Base-by-base conservation (phyloP, 768 basidiomycete species). In the Podaxis sp. region DNA sequence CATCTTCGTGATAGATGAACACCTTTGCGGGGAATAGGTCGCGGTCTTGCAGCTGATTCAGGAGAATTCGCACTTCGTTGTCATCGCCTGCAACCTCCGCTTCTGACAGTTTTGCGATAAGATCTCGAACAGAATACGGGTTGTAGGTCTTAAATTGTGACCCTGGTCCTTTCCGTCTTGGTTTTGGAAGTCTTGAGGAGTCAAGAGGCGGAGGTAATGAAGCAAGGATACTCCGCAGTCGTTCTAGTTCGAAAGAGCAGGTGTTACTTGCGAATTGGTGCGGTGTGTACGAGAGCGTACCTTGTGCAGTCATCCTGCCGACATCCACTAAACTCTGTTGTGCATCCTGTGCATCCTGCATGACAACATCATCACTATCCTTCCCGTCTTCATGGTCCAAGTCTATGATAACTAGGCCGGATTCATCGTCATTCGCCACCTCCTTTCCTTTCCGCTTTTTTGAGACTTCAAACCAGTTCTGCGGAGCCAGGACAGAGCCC, bases 1-100 rank as follows among this genome's bases (percentile, higher is more conserved):
- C 81, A 72, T 98, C 94, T 61, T 89, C 89, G 15, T 79, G 75
- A 73, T 97, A 98, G 63, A 92, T 87, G 43, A 98, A 78, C 2
- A 88, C 85, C 75, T 97, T 98, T 55, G 87, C 85, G 0, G 90
- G 90, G 51, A 94, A 78, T 25, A 78, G 68, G 4, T 72, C 73
- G 12, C 89, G 85, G 64, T 94, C 81, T 55, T 79, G 77, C 9
- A 99, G 80, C 63, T 84, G 73, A 11, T 76, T 70, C 41, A 90
- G 79, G 11, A 94, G 76, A n/a, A 77, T 73, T 27, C 91, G 86
- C 19, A 92, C 91, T 59, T 82, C 78, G 4, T 79, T 76, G 19
- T 85, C 85, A 64, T 96, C 90, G 22, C 89, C 90, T 51, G 83
- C 77, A 2, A 94, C 77, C 73, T 93, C 90, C 8, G 90, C 91